Evolutionary conservation across 805 yeast species (phyloP).

Genomic region (Saturnispora kantuleensis): DNA sequence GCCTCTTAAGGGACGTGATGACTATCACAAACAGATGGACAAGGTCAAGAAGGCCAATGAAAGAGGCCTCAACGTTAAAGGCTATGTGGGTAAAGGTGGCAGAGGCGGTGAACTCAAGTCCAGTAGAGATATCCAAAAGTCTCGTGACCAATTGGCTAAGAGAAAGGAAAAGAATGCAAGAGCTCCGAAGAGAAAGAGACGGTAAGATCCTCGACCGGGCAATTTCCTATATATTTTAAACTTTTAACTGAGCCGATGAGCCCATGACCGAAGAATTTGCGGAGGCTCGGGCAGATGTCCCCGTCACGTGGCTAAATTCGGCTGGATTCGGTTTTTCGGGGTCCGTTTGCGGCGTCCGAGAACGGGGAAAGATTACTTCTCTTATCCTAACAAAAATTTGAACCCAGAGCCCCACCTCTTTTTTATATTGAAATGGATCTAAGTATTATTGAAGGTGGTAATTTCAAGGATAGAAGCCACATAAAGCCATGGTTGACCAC

Average conservation of each 20-base stretch:
- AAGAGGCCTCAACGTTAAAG: constrained; percentile 63
- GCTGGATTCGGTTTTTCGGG: not conserved
- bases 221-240: not conserved
- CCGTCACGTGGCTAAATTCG: not conserved
- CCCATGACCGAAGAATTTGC: too few species aligned
- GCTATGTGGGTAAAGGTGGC: constrained; percentile 37
- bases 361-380: not conserved
- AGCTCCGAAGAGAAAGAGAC: constrained; percentile 39
- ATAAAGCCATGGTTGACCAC: constrained; percentile 56
- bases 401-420: not conserved
- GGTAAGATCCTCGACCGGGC: not conserved
- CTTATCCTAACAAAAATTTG: not conserved
- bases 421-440: not conserved
- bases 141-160: constrained; percentile 59
- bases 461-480: constrained; percentile 33
- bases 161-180: constrained; percentile 79
- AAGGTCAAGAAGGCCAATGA: constrained; percentile 74
- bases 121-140: constrained; percentile 70
- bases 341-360: not conserved
- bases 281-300: too few species aligned
- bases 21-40: constrained; percentile 71
- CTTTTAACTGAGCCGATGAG: too few species aligned
- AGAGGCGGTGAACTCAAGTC: constrained; percentile 51
- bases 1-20: constrained; percentile 88
- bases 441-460: constrained; percentile 10